Evolutionary conservation across 176 grass and related monocot species (phyloP).

Genomic region (Chrysopogon serrulatus): DNA sequence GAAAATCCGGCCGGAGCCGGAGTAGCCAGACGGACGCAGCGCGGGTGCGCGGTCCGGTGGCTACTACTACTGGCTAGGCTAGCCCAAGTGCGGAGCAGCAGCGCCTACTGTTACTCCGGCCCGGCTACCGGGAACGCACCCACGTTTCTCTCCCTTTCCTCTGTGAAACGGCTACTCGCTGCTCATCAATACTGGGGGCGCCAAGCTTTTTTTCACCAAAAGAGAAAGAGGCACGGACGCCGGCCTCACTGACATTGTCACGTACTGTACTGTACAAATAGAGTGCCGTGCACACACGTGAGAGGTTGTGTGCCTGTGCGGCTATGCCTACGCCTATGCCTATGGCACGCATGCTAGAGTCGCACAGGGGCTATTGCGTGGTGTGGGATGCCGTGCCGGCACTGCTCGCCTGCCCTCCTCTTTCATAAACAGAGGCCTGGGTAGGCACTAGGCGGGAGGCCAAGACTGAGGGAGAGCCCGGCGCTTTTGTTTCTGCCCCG

Average conservation of each 20-base stretch:
- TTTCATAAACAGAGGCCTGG: background rate
- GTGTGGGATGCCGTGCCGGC: background rate
- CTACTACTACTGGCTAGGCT: background rate
- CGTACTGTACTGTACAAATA: background rate
- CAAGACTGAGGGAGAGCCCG: background rate
- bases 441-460: background rate
- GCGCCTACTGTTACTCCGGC: background rate
- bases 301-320: background rate
- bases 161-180: background rate
- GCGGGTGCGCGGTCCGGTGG: background rate
- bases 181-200: slow-evolving; percentile 5
- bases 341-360: no score
- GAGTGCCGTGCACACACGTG: background rate
- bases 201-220: background rate
- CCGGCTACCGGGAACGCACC: background rate
- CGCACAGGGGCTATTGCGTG: no score
- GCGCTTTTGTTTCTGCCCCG: no score
- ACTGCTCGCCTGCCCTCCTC: background rate
- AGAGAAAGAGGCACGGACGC: background rate
- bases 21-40: no score
- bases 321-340: background rate
- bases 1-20: no score
- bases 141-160: background rate
- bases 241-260: background rate
- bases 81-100: background rate